phyloP scores from a whole-genome alignment of 768 basidiomycete species.

The Leccinum variicolor region DNA sequence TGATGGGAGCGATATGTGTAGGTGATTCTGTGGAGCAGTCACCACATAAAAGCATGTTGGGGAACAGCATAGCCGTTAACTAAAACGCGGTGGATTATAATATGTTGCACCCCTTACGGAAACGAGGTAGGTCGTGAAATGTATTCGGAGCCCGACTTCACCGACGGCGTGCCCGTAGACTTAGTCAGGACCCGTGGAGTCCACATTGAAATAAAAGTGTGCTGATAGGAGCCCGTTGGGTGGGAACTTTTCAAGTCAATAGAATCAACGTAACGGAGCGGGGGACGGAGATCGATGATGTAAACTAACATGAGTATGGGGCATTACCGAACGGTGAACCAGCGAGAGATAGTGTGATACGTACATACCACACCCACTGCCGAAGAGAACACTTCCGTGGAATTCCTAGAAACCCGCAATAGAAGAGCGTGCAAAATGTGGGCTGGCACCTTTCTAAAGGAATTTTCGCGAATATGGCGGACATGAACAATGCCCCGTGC shows the following conservation, averaged over 20 bases:
- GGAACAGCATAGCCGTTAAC: conserved; percentile 7
- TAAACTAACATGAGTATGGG: conserved; percentile 25
- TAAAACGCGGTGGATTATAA: conserved; percentile 6
- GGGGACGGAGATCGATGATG: conserved; percentile 16
- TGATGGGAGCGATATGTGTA: conserved; percentile 7
- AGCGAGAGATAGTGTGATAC: conserved; percentile 7
- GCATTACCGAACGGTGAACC: conserved; percentile 8
- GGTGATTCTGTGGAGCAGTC: conserved; percentile 18
- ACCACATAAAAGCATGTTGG: conserved; percentile 5
- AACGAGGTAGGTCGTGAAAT: conserved; percentile 19
- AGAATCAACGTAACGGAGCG: not conserved
- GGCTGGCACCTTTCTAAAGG: conserved; percentile 16
- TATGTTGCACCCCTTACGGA: conserved; percentile 12
- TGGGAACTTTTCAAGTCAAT: not conserved
- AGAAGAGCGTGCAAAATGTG: conserved; percentile 19
- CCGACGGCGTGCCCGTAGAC: conserved; percentile 17
- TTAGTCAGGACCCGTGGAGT: conserved; percentile 17
- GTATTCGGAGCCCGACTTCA: conserved; percentile 11
- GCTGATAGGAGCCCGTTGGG: conserved; percentile 5
- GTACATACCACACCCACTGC: conserved; percentile 5
- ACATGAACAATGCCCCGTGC: conserved; percentile 24
- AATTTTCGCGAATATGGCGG: conserved; percentile 24
- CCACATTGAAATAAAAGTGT: conserved; percentile 7
- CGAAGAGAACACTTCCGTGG: conserved; percentile 9
- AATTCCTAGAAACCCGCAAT: conserved; percentile 19